Conservation (phyloP, 2,329 filamentous ascomycete genomes). For the Sporothrix pallida region DNA sequence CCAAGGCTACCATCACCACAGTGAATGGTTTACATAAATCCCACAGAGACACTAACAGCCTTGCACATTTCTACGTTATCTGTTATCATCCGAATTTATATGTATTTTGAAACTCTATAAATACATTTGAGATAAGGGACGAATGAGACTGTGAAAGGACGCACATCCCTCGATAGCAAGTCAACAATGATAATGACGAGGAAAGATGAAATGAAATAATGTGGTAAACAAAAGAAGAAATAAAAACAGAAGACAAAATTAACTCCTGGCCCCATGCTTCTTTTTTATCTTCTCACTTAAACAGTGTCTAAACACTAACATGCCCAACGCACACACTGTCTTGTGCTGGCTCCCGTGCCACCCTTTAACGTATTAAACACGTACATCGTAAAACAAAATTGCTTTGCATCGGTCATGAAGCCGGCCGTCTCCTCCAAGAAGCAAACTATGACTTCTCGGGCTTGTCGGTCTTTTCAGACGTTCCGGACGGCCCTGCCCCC, state of each 20-base stretch:
- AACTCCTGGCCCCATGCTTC: conserved; percentile 31
- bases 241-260: background rate
- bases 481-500: background rate
- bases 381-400: no score
- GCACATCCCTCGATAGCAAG: background rate
- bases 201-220: background rate
- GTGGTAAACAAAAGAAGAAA: background rate
- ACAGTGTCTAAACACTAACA: background rate
- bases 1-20: background rate
- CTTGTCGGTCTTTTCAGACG: background rate
- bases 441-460: background rate
- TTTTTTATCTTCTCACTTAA: conserved; percentile 20
- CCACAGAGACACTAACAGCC: background rate
- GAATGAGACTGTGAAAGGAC: no score
- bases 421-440: background rate
- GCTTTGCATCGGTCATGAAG: no score
- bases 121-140: no score
- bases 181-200: background rate
- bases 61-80: no score
- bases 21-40: background rate
- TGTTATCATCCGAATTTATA: background rate
- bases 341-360: background rate
- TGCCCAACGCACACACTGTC: background rate
- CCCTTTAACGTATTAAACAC: background rate
- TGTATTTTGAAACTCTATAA: background rate